Conservation (phyloP, 257 asterid genomes). For the Haberlea rhodopensis region DNA sequence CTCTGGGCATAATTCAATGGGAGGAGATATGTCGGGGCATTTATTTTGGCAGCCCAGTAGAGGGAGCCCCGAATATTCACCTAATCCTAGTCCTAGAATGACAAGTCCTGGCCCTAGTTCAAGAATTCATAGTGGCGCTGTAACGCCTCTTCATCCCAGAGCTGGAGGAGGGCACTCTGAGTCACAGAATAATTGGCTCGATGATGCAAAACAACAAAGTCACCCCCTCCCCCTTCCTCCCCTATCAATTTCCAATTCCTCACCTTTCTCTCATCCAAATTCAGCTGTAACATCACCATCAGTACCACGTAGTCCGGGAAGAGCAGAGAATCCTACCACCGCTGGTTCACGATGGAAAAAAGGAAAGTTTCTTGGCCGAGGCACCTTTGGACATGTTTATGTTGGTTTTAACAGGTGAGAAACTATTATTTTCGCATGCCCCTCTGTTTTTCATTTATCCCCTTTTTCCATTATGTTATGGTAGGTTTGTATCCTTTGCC, state of each 20-base stretch:
- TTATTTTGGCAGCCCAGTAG: conserved; percentile 65
- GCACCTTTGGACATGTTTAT: conserved; percentile 82
- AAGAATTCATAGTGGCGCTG: conserved; percentile 71
- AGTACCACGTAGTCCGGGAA: conserved; percentile 69
- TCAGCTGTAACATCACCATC: conserved; percentile 72
- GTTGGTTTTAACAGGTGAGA: conserved; percentile 77
- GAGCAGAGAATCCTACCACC: conserved; percentile 57
- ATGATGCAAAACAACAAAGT: conserved; percentile 66
- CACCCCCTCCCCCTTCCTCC: conserved; percentile 86
- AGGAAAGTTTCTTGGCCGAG: conserved; percentile 71
- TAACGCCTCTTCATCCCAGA: conserved; percentile 75
- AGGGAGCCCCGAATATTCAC: conserved; percentile 73
- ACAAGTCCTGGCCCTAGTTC: conserved; percentile 72
- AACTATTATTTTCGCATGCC: conserved; percentile 12
- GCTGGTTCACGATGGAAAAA: conserved; percentile 79
- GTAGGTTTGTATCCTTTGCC: neutral
- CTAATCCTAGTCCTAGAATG: conserved; percentile 70
- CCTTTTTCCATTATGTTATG: no score
- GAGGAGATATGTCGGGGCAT: conserved; percentile 61
- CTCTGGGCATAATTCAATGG: conserved; percentile 76
- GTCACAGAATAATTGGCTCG: conserved; percentile 48
- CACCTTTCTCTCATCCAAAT: conserved; percentile 58
- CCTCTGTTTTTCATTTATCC: neutral
- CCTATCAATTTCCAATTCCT: conserved; percentile 40
- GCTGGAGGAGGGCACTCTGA: conserved; percentile 53